Evolutionary conservation across 2,329 filamentous ascomycete genomes (phyloP).

Genomic region (Alternaria brassicicola): DNA sequence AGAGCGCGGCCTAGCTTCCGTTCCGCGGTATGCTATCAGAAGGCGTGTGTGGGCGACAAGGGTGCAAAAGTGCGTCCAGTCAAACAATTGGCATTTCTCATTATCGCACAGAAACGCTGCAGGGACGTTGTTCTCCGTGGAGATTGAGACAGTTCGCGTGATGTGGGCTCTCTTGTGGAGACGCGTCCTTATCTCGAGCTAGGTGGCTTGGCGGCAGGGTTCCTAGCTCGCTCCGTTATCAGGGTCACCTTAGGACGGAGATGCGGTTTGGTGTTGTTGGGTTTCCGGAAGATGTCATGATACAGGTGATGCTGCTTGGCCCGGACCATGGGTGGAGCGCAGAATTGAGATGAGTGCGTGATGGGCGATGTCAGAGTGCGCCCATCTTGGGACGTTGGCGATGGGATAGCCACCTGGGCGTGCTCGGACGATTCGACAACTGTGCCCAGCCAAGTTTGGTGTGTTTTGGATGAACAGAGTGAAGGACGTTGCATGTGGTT

Average conservation of each 20-base stretch:
- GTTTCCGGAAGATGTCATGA: constrained; percentile 16
- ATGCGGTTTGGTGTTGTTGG: constrained; percentile 5
- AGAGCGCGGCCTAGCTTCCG: background rate
- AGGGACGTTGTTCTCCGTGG: constrained; percentile 31
- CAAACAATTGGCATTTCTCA: constrained; percentile 21
- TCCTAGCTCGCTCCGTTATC: constrained; percentile 13
- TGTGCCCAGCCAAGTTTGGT: background rate
- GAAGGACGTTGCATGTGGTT: background rate
- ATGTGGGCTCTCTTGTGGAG: background rate
- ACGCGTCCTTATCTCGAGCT: constrained; percentile 16
- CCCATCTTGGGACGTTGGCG: no score
- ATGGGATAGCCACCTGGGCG: background rate
- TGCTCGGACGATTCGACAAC: background rate
- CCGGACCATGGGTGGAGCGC: background rate
- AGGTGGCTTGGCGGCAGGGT: constrained; percentile 17
- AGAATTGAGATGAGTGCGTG: background rate
- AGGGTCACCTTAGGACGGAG: constrained; percentile 17
- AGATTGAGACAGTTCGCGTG: constrained; percentile 17
- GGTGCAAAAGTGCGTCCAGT: constrained; percentile 13
- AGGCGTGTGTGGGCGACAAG: background rate
- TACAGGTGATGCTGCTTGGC: background rate
- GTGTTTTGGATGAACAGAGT: background rate
- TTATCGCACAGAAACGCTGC: constrained; percentile 3
- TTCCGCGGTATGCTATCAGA: background rate
- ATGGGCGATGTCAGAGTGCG: background rate